Base-by-base conservation (phyloP, 2,329 filamentous ascomycete species). In the Periconia sp. region DNA sequence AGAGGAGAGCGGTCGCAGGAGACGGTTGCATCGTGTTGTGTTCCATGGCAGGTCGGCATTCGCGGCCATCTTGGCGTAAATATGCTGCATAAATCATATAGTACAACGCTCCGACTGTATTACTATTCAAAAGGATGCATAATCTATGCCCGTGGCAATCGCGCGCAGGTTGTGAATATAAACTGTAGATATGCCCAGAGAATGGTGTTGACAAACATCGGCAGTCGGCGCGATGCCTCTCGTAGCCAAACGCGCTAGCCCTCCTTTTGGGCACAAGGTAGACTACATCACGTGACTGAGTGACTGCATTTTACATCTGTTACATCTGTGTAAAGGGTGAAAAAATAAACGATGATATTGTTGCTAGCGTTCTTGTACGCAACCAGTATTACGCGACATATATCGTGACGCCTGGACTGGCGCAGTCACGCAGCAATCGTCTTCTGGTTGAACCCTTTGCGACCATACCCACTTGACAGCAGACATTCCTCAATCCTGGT, bases 1-100 rank as follows among this genome's bases (percentile, higher is more conserved):
- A 11, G 69, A 71, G 12, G 69, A 67, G 10, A 75, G 63, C 11
- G 72, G 72, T 29, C 72, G 65, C 1, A 75, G 61, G 4, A 75
- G 58, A 36, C 72, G 66, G 44, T 72, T 72, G 54, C 72, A 75
- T 28, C 71, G 68, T 32, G 69, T 63, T 12, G 71, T 69, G 6
- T 69, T 75, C 71, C 72, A 75, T 33, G 69, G 64, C 16, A 68
- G 48, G 22, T 58, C 56, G 46, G 64, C 64, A 46, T 61, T 61
- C 16, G 49, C 47, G 44, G 61, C 50, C 65, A 67, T 67, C 34
- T 26, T 50, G 26, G 41, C 28, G 36, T 61, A 59, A 37, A 17
- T 60, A 55, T 59, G 31, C 45, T 37, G 25, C 11, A 29, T 26
- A 48, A 55, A 50, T 18, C 49, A 61, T 63, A 34, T 28, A 26